Evolutionary conservation across 2,329 filamentous ascomycete genomes (phyloP).

Genomic region (Capronia epimyces): DNA sequence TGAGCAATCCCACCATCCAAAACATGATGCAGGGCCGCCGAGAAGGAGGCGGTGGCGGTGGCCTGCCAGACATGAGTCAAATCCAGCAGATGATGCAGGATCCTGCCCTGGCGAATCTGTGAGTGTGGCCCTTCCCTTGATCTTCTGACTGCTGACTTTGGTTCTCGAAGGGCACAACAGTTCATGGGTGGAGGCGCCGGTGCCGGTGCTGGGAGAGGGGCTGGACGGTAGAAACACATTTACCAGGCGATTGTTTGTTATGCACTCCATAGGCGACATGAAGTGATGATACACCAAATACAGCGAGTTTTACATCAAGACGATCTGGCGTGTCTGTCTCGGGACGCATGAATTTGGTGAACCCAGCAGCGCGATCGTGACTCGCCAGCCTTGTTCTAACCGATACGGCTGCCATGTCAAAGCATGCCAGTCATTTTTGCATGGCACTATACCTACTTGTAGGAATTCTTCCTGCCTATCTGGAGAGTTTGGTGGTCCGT

Average conservation of each 20-base stretch:
- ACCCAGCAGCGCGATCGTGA: background rate
- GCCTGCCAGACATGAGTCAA: conserved; percentile 72
- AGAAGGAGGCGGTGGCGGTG: conserved; percentile 56
- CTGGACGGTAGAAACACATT: conserved; percentile 7
- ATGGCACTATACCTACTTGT: too few species aligned
- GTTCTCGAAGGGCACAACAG: conserved; percentile 53
- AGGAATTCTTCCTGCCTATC: too few species aligned
- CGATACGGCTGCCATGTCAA: background rate
- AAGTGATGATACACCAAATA: conserved; percentile 15
- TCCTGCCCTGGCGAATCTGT: conserved; percentile 88
- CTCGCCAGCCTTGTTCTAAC: conserved; percentile 6
- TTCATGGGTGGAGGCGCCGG: conserved; percentile 53
- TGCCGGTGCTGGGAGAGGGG: conserved; percentile 22
- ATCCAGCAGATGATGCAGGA: conserved; percentile 75
- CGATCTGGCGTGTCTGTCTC: background rate
- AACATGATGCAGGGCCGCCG: conserved; percentile 31
- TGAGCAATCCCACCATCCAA: conserved; percentile 70
- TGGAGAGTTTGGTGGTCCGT: too few species aligned
- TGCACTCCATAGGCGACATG: conserved; percentile 11
- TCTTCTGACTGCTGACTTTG: conserved; percentile 2
- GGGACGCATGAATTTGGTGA: background rate
- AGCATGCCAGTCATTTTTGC: too few species aligned
- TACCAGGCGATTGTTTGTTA: background rate
- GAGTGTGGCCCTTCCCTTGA: conserved; percentile 43
- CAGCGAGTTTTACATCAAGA: background rate